Conservation (phyloP, 306 rosid species). For the Corylus americana region DNA sequence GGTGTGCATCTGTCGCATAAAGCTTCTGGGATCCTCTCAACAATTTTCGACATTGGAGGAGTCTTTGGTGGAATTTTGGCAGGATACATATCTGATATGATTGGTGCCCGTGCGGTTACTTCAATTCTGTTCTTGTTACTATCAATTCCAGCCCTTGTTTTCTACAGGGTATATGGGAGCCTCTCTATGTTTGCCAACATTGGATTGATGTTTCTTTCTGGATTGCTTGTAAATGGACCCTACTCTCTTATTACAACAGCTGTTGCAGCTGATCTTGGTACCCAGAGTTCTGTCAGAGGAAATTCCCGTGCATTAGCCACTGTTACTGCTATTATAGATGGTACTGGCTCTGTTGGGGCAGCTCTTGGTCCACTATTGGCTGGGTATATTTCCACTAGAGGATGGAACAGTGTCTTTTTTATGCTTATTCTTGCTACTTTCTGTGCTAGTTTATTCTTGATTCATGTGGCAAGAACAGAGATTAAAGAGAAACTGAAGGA, state of each 20-base stretch:
- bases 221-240: conserved; percentile 62
- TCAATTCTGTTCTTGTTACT: conserved; percentile 69
- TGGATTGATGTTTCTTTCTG: conserved; percentile 69
- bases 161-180: conserved; percentile 72
- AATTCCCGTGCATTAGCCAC: conserved; percentile 81
- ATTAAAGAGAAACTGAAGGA: conserved; percentile 49
- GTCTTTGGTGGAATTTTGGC: conserved; percentile 84
- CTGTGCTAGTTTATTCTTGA: conserved; percentile 64
- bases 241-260: conserved; percentile 88
- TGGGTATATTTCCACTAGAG: conserved; percentile 64
- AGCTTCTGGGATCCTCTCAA: conserved; percentile 85
- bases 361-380: conserved; percentile 91
- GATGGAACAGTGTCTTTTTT: conserved; percentile 83
- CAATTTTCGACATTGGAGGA: conserved; percentile 85
- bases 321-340: conserved; percentile 88
- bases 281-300: conserved; percentile 49
- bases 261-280: conserved; percentile 92
- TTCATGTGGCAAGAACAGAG: conserved; percentile 65
- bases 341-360: conserved; percentile 89
- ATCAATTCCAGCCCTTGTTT: conserved; percentile 75
- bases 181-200: conserved; percentile 67
- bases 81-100: conserved; percentile 77
- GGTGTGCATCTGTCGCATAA: conserved; percentile 76
- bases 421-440: conserved; percentile 70
- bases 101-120: conserved; percentile 87